Evolutionary conservation across 129 eudicot species (phyloP).

Genomic region (Gnaphalium uliginosum): DNA sequence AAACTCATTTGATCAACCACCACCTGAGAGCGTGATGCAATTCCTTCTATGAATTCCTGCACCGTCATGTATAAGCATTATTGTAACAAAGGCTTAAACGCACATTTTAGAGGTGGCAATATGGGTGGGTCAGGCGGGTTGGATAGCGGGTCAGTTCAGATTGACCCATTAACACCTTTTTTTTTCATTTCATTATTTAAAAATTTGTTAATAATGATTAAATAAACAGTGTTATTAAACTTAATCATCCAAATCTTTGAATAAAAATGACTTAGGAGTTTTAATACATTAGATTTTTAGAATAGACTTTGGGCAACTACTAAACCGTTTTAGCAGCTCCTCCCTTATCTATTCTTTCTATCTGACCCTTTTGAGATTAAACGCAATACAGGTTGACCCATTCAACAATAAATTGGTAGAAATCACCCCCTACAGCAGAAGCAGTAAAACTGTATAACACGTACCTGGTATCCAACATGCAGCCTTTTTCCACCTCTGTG

Average conservation of each 20-base stretch:
- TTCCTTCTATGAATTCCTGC: conserved; percentile 81
- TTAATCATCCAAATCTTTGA: not conserved
- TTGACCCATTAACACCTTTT: not conserved
- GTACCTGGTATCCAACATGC: conserved; percentile 81
- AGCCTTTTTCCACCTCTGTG: conserved; percentile 97
- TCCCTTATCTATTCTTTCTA: not conserved
- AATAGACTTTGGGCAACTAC: not conserved
- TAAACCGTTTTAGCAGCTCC: not conserved
- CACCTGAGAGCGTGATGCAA: conserved; percentile 62
- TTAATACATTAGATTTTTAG: not conserved
- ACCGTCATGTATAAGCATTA: conserved; percentile 22
- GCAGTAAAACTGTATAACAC: conserved; percentile 12
- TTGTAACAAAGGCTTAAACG: not conserved
- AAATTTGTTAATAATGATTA: not conserved
- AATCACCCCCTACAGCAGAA: not conserved
- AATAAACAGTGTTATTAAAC: not conserved
- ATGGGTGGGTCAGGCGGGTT: not conserved
- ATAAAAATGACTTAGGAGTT: not conserved
- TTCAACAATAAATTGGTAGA: not conserved
- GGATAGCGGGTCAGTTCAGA: not conserved
- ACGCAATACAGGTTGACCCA: not conserved
- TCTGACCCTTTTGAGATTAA: not conserved
- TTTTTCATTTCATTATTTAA: not conserved
- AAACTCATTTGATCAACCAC: conserved; percentile 47
- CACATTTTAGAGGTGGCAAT: not conserved